Evolutionary conservation across 2,329 filamentous ascomycete species (phyloP), one percentile per base, ranked within the genome.

Genomic region (Graphium sp.): DNA sequence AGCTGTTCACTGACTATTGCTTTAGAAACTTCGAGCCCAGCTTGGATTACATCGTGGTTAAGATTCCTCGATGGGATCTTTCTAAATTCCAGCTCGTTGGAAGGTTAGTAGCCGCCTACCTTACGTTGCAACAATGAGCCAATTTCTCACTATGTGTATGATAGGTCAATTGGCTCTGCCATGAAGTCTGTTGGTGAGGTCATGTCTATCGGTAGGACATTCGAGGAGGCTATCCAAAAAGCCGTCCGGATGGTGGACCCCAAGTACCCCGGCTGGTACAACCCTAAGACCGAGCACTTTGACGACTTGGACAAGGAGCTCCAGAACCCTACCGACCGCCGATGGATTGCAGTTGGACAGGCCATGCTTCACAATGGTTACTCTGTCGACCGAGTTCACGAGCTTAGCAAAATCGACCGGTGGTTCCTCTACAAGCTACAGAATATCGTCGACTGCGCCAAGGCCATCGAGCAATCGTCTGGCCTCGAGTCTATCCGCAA

Each of bases 161-260:
- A n/a, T n/a, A 95, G 45, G 89, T 98, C 39, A 91, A 95, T 98
- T 48, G 89, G 89, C 41, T 92, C 82, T 48, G 79, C 87, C 36
- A 98, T 98, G 89, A 98, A 95, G 63, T 94, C 85, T 15, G 85
- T 98, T 33, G 89, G 89, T 49, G 89, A 98, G 57, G 89, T 98
- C 35, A 98, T 98, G 89, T 89, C 89, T 38, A 95, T 98, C 45
- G 89, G 89, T 40, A 76, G 89, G 53, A 95, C 89, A 18, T 98
- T 95, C 44, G 89, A 98, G 57, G 89, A 98, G 60, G 92, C 84
- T 11, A 92, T 98, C 62, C 89, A 98, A 56, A 98, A 98, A 64
- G 89, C 89, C 37, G 92, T 94, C 48, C 82, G 89, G 35, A 83
- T 93, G 59, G 87, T 98, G 39, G 89, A 98, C 49, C 87, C 89